Percentiles rank a stretch among this genome's conserved stretches.
phyloP scores from a whole-genome alignment of 2,329 filamentous ascomycete genomes.

The Epichloe scottii region DNA sequence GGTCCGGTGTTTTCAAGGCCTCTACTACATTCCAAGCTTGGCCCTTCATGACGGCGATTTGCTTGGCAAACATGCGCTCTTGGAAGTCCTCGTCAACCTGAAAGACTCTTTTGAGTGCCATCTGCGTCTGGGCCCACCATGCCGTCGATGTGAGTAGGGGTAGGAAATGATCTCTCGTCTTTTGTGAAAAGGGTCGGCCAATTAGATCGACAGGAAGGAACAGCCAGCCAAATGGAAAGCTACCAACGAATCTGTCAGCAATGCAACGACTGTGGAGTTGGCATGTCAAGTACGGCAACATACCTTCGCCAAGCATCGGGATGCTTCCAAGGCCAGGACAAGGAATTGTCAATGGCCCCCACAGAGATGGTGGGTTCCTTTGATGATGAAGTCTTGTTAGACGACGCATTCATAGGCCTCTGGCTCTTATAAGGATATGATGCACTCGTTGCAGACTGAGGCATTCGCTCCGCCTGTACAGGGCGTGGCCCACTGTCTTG shows the following conservation, averaged over 20 bases:
- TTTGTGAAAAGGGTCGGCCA: constrained; percentile 88
- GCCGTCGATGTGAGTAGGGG: constrained; percentile 85
- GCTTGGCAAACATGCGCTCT: constrained; percentile 96
- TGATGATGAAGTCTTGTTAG: constrained; percentile 31
- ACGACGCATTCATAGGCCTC: constrained; percentile 73
- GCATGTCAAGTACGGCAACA: constrained; percentile 3
- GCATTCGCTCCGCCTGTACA: constrained; percentile 36
- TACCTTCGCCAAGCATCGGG: constrained; percentile 70
- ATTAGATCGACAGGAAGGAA: constrained; percentile 95
- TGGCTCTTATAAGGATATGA: constrained; percentile 63
- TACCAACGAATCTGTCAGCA: constrained; percentile 25
- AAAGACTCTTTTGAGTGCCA: constrained; percentile 76
- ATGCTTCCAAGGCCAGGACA: constrained; percentile 99
- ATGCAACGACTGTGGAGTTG: not conserved
- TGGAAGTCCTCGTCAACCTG: constrained; percentile 91
- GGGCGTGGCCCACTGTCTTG: constrained; percentile 44
- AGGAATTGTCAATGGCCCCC: constrained; percentile 92
- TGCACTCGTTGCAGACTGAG: constrained; percentile 26
- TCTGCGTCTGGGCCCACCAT: constrained; percentile 94
- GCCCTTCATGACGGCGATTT: constrained; percentile 98
- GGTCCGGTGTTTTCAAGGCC: constrained; percentile 82
- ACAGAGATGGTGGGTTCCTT: constrained; percentile 54
- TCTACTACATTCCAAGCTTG: constrained; percentile 99
- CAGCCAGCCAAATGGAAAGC: constrained; percentile 97
- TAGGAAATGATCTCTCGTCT: constrained; percentile 89